Percentiles rank a stretch among this genome's conserved stretches.
phyloP scores from a whole-genome alignment of 495 filamentous ascomycete genomes.

The Lasiosphaeria hispida region DNA sequence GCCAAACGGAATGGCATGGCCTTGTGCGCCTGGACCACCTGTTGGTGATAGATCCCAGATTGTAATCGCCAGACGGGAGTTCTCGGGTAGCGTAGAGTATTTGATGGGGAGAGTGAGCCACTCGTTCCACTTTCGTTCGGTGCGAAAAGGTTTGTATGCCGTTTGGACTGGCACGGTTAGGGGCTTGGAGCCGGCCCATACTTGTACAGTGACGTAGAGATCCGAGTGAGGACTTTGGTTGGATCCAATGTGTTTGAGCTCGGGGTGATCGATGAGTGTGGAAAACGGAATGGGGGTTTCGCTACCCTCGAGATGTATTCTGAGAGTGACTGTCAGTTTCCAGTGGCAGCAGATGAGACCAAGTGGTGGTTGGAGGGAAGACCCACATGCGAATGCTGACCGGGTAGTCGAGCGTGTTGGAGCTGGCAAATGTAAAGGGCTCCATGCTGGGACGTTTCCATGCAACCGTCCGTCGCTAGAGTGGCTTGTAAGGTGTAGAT shows the following conservation, averaged over 20 bases:
- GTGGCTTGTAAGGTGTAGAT: background rate
- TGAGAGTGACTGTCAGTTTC: slow-evolving; percentile 10
- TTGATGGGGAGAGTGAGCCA: slow-evolving; percentile 86
- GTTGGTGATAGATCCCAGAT: slow-evolving; percentile 90
- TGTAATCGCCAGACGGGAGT: slow-evolving; percentile 85
- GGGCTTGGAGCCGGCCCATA: slow-evolving; percentile 96
- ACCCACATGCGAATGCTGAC: slow-evolving; percentile 73
- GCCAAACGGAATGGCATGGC: slow-evolving; percentile 85
- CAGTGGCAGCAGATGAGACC: background rate
- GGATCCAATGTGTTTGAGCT: slow-evolving; percentile 82
- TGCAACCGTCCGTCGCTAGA: background rate
- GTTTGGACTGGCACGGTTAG: slow-evolving; percentile 90
- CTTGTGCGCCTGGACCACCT: slow-evolving; percentile 58
- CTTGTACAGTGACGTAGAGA: slow-evolving; percentile 85
- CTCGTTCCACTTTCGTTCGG: slow-evolving; percentile 84
- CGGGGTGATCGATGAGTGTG: slow-evolving; percentile 69
- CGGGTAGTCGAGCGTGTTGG: slow-evolving; percentile 70
- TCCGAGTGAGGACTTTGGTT: slow-evolving; percentile 70
- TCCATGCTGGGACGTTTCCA: slow-evolving; percentile 60
- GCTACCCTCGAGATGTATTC: slow-evolving; percentile 79
- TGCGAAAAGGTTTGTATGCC: slow-evolving; percentile 83
- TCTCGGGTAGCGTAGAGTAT: slow-evolving; percentile 74
- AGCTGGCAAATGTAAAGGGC: slow-evolving; percentile 89
- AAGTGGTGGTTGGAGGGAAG: background rate
- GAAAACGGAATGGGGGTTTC: slow-evolving; percentile 77